Percentiles rank a stretch among this genome's conserved stretches.
phyloP scores from a whole-genome alignment of 306 rosid genomes.

The Parietaria judaica region DNA sequence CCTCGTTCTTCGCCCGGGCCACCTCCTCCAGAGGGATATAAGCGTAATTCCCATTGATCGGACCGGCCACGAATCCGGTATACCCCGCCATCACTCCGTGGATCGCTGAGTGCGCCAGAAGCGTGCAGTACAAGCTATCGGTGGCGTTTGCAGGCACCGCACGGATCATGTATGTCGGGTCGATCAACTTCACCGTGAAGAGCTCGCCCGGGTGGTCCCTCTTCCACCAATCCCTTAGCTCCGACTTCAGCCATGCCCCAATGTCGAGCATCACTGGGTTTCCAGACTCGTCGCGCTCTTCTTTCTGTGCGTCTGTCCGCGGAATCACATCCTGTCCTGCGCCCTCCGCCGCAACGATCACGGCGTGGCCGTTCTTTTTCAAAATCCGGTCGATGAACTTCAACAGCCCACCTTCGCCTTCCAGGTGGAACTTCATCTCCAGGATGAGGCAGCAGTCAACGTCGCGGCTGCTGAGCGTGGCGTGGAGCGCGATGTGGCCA shows the following conservation, averaged over 20 bases:
- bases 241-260: slow-evolving; percentile 77
- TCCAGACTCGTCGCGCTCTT: slow-evolving; percentile 74
- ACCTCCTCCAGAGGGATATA: slow-evolving; percentile 78
- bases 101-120: slow-evolving; percentile 73
- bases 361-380: slow-evolving; percentile 64
- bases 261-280: slow-evolving; percentile 62
- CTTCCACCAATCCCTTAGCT: slow-evolving; percentile 72
- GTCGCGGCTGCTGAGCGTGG: slow-evolving; percentile 77
- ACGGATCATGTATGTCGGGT: slow-evolving; percentile 88
- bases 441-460: slow-evolving; percentile 92
- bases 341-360: slow-evolving; percentile 83
- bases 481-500: slow-evolving; percentile 69
- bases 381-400: slow-evolving; percentile 45
- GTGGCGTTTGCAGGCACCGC: slow-evolving; percentile 78
- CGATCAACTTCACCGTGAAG: slow-evolving; percentile 59
- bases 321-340: slow-evolving; percentile 73
- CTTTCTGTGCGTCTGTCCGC: slow-evolving; percentile 48
- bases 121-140: slow-evolving; percentile 69
- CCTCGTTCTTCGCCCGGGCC: slow-evolving; percentile 52
- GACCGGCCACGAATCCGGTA: slow-evolving; percentile 77
- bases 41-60: slow-evolving; percentile 57
- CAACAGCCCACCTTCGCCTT: slow-evolving; percentile 80
- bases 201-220: slow-evolving; percentile 55
- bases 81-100: slow-evolving; percentile 90
- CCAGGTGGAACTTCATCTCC: slow-evolving; percentile 57